Conservation (phyloP, 139 green algal species). For the Bryopsis sp. region DNA sequence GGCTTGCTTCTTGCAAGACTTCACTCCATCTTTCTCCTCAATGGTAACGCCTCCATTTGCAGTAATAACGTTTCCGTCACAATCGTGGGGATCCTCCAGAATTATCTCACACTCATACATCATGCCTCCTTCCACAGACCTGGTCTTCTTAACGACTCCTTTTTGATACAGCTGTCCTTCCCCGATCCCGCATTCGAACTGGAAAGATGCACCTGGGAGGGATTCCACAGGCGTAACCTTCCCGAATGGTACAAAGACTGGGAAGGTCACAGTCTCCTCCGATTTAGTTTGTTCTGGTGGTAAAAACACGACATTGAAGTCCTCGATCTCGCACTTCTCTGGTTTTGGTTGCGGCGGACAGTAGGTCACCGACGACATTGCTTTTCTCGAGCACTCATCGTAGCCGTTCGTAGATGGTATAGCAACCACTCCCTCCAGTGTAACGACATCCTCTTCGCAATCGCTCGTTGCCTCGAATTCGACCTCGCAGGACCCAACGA, state of each 20-base stretch:
- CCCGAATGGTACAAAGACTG: not conserved
- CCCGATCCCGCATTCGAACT: no score
- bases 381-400: no score
- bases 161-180: no score
- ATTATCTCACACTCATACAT: not conserved
- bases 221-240: not conserved
- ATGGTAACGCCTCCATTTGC: not conserved
- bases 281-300: not conserved
- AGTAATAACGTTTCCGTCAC: not conserved
- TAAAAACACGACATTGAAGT: not conserved
- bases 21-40: not conserved
- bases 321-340: slow-evolving; percentile 3
- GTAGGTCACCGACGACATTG: no score
- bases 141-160: no score
- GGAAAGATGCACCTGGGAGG: no score
- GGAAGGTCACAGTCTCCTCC: not conserved
- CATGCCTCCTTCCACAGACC: not conserved
- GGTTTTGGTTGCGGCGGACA: no score
- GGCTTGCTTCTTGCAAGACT: not conserved
- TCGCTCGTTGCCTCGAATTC: no score
- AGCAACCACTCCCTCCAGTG: no score
- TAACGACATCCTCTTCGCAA: no score
- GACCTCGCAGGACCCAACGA: no score
- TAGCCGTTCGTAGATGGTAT: no score
- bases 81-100: not conserved